Base-by-base conservation (phyloP, 345 rosid genomes). In the Populus deltoides region DNA sequence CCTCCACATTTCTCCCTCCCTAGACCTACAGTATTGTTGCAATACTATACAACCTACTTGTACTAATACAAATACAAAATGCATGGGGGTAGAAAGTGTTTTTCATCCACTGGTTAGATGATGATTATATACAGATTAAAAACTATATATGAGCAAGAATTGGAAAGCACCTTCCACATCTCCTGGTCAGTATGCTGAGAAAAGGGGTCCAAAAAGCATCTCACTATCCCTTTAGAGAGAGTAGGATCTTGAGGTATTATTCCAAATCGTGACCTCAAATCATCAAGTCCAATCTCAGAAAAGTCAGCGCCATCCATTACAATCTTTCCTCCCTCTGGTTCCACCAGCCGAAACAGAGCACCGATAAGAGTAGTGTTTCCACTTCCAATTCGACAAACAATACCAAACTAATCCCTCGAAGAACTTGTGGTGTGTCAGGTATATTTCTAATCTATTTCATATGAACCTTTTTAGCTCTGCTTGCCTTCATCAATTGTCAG, bases 201-300 rank as follows among this genome's bases (percentile, higher is more conserved):
- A 49, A 90, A 80, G 61, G 99, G 99, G 75, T 95, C 98, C 85
- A 95, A 78, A 71, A 93, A 93, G 85, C 84, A 92, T 84, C 97
- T 89, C 75, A 95, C 99, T 29, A 93, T 95, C 74, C 98, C 99
- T 41, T 89, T 92, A 81, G 92, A 95, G 31, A 93, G 89, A 61
- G 98, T 93, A 68, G 99, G 97, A 74, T 95, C 99, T 57, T 92
- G 98, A 80, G 98, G 99, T 76, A 95, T 93, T 61, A 95, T 90
- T 74, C 97, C 99, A 68, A 93, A 89, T 22, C 93, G 85, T 49
- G 97, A 90, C 77, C 99, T 86, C 55, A 95, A 80, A 83, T 93
- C 99, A 53, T 91, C 96, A 67, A 95, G 92, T 63, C 99, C 98
- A 29, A 92, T 89, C 75, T 67, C 87, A 22, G 90, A 78, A 71